Base-by-base conservation (phyloP, 2,329 filamentous ascomycete genomes). In the Aspergillus tubingensis region DNA sequence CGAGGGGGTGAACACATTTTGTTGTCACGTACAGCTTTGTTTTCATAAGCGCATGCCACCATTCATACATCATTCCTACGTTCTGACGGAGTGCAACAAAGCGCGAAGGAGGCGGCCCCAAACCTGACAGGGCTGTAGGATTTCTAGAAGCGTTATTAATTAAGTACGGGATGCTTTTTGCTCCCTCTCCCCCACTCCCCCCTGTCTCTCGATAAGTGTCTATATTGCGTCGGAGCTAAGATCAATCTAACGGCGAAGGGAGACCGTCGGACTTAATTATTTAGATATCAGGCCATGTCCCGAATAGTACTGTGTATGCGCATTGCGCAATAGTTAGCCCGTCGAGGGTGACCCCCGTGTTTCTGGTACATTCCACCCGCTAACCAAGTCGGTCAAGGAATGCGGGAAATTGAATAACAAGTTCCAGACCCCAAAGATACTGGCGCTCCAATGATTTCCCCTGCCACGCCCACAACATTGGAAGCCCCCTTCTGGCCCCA, bases 81-180 rank as follows among this genome's bases (percentile, higher is more conserved):
- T 44, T 44, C 41, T 10, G n/a, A 43, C n/a, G n/a, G 39, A 8
- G 8, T 43, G 17, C 39, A 21, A 43, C 39, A 43, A 43, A 19
- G 19, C 17, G 19, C 2, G 19, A 21, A 44, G 41, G 41, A 19
- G 19, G 62, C 67, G 61, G 65, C 67, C 66, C 54, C 53, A 10
- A 51, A 57, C 50, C 48, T 57, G 41, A 58, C 48, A 64, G 48
- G 56, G 58, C 54, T 49, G 62, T 65, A 70, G 55, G 11, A 36
- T 10, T 36, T 36, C 32, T 36, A 36, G 32, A 36, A 36, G 11
- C 32, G 32, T 13, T 36, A 15, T 13, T 36, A 36, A 36, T 13
- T 69, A 71, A 74, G 69, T 74, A 76, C 72, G 68, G 4, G 68
- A 77, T 74, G 74, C 75, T 75, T 77, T 72, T 77, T 76, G 32